phyloP scores from a whole-genome alignment of 805 yeast species.

The Candida tammaniensis region DNA sequence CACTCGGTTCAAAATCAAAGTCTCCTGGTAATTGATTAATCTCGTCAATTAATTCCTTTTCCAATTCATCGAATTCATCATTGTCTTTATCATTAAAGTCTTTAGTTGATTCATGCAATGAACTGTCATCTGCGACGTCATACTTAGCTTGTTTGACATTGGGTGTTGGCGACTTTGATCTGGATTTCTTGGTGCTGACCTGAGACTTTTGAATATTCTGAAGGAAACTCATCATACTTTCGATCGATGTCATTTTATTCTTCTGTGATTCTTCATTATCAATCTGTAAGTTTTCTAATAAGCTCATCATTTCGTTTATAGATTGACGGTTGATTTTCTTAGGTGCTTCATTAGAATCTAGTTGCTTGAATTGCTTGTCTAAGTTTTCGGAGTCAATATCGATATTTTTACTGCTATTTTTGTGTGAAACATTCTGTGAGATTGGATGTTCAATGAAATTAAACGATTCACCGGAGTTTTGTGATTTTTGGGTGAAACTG shows the following conservation, averaged over 20 bases:
- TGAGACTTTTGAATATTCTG: slow-evolving; percentile 11
- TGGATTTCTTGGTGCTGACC: neutral
- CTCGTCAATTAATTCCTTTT: slow-evolving; percentile 35
- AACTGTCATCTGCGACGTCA: neutral
- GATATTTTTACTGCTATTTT: too few species aligned
- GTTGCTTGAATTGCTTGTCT: neutral
- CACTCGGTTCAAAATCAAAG: slow-evolving; percentile 30
- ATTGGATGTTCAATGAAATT: too few species aligned
- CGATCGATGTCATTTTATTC: slow-evolving; percentile 19
- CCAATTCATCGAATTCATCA: slow-evolving; percentile 14
- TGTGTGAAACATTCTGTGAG: too few species aligned
- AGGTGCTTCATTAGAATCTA: neutral
- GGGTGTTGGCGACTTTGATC: neutral
- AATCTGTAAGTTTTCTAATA: slow-evolving; percentile 17
- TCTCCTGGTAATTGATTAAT: slow-evolving; percentile 36
- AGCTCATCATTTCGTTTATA: slow-evolving; percentile 30
- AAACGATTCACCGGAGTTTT: too few species aligned
- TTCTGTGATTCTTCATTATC: slow-evolving; percentile 9
- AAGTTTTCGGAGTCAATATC: too few species aligned
- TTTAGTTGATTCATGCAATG: slow-evolving; percentile 1
- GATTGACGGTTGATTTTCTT: slow-evolving; percentile 23
- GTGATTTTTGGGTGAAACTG: too few species aligned
- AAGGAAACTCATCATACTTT: slow-evolving; percentile 22
- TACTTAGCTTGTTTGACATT: neutral
- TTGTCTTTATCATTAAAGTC: slow-evolving; percentile 7